A percentile compares a stretch with the other conserved stretches of the same genome.
phyloP scores from a whole-genome alignment of 2,329 filamentous ascomycete genomes.

The Didymosphaeria variabile region DNA sequence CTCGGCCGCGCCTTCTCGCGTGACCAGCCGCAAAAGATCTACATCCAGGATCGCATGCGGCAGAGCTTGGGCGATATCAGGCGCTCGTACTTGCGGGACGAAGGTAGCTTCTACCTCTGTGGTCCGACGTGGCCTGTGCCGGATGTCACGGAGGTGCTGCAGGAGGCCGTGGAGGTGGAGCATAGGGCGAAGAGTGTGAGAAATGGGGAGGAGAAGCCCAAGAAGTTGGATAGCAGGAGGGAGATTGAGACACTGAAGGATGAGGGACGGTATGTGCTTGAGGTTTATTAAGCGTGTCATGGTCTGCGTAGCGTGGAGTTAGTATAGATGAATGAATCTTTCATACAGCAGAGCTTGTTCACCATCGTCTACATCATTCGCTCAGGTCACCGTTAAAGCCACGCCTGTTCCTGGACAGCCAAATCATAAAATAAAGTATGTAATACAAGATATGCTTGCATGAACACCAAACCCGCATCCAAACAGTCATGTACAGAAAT shows the following conservation, averaged over 20 bases:
- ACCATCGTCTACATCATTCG: too few species aligned
- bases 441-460: neutral
- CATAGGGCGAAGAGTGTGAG: slow-evolving; percentile 64
- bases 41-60: slow-evolving; percentile 98
- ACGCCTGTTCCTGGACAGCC: too few species aligned
- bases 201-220: slow-evolving; percentile 57
- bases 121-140: slow-evolving; percentile 98
- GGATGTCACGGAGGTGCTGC: slow-evolving; percentile 90
- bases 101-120: slow-evolving; percentile 96
- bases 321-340: slow-evolving; percentile 2
- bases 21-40: slow-evolving; percentile 98
- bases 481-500: neutral
- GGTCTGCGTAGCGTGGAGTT: slow-evolving; percentile 4
- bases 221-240: slow-evolving; percentile 85
- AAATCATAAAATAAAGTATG: neutral
- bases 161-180: slow-evolving; percentile 87
- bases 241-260: slow-evolving; percentile 99
- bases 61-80: slow-evolving; percentile 84
- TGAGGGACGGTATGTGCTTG: slow-evolving; percentile 89
- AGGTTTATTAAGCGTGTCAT: slow-evolving; percentile 77
- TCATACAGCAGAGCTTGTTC: neutral
- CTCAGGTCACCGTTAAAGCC: too few species aligned
- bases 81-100: slow-evolving; percentile 84
- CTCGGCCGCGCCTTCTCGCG: slow-evolving; percentile 94
- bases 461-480: neutral